Base-by-base conservation (phyloP, 495 filamentous ascomycete species). In the Lichenothelia convexa region DNA sequence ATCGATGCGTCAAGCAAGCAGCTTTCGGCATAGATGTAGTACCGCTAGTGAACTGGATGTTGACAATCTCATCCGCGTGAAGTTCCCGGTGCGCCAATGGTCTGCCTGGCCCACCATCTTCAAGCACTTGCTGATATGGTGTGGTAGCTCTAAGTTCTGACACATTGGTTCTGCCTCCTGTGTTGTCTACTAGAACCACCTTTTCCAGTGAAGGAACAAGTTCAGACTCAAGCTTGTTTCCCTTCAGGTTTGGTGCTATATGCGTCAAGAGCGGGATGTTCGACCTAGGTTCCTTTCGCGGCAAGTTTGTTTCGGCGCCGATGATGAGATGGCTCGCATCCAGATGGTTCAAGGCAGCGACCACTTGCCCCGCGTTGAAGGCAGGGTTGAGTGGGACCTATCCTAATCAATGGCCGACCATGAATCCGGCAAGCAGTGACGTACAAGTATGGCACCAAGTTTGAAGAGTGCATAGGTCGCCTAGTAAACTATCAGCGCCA, bases 21-120 rank as follows among this genome's bases (percentile, higher is more conserved):
- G 89, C 89, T 61, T 97, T 97, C 2, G 89, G 89, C 49, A 68
- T 61, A 0, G 75, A 75, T 0, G 87, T 97, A 5, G 87, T 97
- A 19, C 87, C 89, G 5, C 80, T 87, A 5, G 89, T 97, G 57
- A 94, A 97, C 50, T 97, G 89, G 44, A 97, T 93, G 51, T 94
- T 94, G 30, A 91, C 73, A 2, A 80, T 71, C 12, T 97, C 89
- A 39, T 72, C 48, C 0, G 70, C 61, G 9, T 62, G 57, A 13
- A 94, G 63, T 1, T 60, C 52, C 29, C 52, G 64, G 27, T 54
- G 54, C 17, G 54, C 52, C 18, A 64, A 52, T 21, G 35, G 38
- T 23, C 21, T 45, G 16, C 23, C 39, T 5, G 18, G n/a, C 9
- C 34, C 39, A 3, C 62, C 60, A 38, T 75, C 66, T 24, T 63